Conservation (phyloP, 106 monocot species). For the Phalaenopsis equestris region DNA sequence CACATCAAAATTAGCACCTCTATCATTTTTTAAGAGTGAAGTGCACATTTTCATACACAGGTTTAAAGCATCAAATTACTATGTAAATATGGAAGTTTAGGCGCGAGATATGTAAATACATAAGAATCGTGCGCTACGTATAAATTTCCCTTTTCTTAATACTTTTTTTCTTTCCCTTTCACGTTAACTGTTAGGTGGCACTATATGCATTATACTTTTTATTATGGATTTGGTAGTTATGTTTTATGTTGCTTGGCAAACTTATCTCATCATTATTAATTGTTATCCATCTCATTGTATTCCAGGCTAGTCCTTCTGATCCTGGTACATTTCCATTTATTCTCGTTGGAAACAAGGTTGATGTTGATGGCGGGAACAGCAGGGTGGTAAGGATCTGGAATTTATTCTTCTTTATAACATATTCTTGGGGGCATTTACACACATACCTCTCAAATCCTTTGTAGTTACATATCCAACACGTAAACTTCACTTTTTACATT, state of each 20-base stretch:
- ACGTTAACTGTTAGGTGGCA: background rate
- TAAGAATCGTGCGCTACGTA: too few relatives aligned
- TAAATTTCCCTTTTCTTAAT: background rate
- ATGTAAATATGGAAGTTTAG: too few relatives aligned
- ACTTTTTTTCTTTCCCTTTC: background rate
- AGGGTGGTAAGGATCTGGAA: conserved; percentile 42
- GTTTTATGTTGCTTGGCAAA: background rate
- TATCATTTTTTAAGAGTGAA: too few relatives aligned
- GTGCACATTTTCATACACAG: too few relatives aligned
- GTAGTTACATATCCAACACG: too few relatives aligned
- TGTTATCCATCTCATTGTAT: background rate
- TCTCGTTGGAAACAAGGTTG: conserved; percentile 82
- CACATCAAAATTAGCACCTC: too few relatives aligned
- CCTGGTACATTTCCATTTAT: conserved; percentile 76
- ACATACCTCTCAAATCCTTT: too few relatives aligned
- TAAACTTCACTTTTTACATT: too few relatives aligned
- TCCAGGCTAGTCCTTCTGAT: conserved; percentile 73
- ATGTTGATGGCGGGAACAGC: conserved; percentile 81
- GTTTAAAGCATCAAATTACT: too few relatives aligned
- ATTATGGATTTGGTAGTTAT: background rate
- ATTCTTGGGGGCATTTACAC: background rate
- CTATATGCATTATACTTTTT: background rate
- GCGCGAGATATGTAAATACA: too few relatives aligned
- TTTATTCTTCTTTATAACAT: background rate
- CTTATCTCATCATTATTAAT: background rate